A percentile compares a stretch with the other conserved stretches of the same genome.
These are phyloP conservation scores for Ensete ventricosum DNA, from an alignment of 176 grass and related monocot species.

Conservation along the genomic window DNA sequence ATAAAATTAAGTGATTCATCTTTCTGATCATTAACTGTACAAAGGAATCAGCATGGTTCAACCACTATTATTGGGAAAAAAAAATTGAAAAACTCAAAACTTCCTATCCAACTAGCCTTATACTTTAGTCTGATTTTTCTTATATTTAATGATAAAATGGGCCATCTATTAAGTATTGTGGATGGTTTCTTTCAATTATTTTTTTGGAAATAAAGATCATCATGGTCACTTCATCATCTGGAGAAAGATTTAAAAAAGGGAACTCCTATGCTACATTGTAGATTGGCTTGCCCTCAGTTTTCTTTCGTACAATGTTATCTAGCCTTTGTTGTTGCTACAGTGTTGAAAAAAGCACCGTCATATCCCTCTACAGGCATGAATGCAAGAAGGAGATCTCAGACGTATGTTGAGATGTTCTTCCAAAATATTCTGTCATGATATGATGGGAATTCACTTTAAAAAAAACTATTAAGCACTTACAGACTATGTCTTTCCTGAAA, in stretches of 20 bases:
- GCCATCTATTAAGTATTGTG: background rate
- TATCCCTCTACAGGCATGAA: background rate
- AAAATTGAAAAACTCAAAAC: too few relatives aligned
- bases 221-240: too few relatives aligned
- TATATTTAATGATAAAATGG: background rate
- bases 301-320: background rate
- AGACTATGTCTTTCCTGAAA: too few relatives aligned
- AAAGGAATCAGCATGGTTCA: background rate
- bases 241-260: background rate
- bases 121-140: background rate
- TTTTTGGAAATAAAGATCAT: too few relatives aligned
- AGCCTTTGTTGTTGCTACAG: background rate
- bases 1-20: background rate
- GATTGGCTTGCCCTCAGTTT: background rate
- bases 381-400: background rate
- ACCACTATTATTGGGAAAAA: background rate
- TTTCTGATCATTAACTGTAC: background rate
- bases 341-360: background rate
- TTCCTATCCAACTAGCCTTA: background rate
- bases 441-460: too few relatives aligned
- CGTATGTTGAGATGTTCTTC: too few relatives aligned
- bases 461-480: too few relatives aligned
- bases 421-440: too few relatives aligned
- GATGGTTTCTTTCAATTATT: too few relatives aligned
- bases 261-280: background rate